Conservation (phyloP, 2,329 filamentous ascomycete species). For the Colletotrichum sidae region DNA sequence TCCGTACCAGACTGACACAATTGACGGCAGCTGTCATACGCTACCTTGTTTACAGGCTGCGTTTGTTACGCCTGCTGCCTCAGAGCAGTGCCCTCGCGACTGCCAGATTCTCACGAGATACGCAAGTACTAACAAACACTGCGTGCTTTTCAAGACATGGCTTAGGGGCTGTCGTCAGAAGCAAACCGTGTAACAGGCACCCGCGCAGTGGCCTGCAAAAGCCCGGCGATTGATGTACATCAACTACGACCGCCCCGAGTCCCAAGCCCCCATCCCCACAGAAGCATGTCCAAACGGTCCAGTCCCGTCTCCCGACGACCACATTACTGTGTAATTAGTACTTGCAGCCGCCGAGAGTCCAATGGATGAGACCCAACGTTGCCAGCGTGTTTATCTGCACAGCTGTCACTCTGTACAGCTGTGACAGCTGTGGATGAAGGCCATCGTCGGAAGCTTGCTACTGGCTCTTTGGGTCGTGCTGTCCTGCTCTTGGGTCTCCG, state of each 20-base stretch:
- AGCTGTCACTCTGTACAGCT: neutral
- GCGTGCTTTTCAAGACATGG: neutral
- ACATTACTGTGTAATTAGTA: neutral
- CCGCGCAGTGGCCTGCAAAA: conserved; percentile 6
- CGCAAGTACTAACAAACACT: no score
- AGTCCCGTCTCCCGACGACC: conserved; percentile 30
- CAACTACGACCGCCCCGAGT: conserved; percentile 8
- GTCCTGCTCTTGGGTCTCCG: conserved; percentile 2
- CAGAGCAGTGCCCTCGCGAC: no score
- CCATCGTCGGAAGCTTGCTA: conserved; percentile 29
- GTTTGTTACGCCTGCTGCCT: no score
- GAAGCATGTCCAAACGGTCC: conserved; percentile 36
- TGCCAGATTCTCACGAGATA: no score
- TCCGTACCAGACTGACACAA: no score
- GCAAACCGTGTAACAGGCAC: conserved; percentile 25
- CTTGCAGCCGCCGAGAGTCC: conserved; percentile 29
- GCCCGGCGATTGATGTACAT: conserved; percentile 20
- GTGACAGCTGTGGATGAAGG: conserved; percentile 25
- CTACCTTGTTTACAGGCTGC: no score
- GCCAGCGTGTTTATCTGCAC: conserved; percentile 26
- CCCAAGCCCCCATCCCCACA: conserved; percentile 23
- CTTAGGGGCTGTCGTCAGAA: neutral
- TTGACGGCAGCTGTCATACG: no score
- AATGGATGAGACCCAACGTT: conserved; percentile 16
- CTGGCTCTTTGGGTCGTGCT: conserved; percentile 4